Base-by-base conservation (phyloP, 2,329 filamentous ascomycete species). In the Fusarium odoratissimum region DNA sequence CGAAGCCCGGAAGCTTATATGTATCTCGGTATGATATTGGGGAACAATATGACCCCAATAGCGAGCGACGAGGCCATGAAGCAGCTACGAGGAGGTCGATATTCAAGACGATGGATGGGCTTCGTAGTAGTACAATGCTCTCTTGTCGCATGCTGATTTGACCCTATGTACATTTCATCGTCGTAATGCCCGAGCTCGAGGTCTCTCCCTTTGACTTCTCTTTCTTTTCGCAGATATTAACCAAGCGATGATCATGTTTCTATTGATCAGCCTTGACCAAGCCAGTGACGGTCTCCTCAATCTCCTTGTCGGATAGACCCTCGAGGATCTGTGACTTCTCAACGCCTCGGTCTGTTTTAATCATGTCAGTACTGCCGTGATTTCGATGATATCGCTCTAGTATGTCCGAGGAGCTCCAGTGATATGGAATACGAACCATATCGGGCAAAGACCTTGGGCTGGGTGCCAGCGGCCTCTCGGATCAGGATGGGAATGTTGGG, bases 401-500 rank as follows among this genome's bases (percentile, higher is more conserved):
- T 6, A 23, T 14, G n/a, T n/a, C 41, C 19, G 33, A 37, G 10
- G 21, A 33, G 16, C 17, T 52, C 35, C 28, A 55, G 37, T 37
- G 37, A 33, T 23, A 16, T 28, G 46, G 51, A 12, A 31, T n/a
- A 73, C 80, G 71, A 83, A 97, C 94, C 95, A 82, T 97, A 99
- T 91, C 96, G 89, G 76, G 95, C 95, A 84, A 92, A 98, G 73
- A 99, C 90, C 83, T 91, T 92, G 73, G 96, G 95, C 81, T 93
- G 86, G 60, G 93, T 94, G 79, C 93, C 94, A 77, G 90, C 86
- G 59, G 95, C 96, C 87, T 98, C 96, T 81, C 96, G 93, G 80
- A 99, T 91, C 87, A 99, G 87, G 84, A 99, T 98, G 60, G 96
- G 96, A 54, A 90, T 95, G 83, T 93, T 87, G 64, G 96, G 96